Evolutionary conservation across 1,284 basidiomycete species (phyloP), one percentile per base, ranked within the genome.

Genomic region (Xerocomus nothofagi): DNA sequence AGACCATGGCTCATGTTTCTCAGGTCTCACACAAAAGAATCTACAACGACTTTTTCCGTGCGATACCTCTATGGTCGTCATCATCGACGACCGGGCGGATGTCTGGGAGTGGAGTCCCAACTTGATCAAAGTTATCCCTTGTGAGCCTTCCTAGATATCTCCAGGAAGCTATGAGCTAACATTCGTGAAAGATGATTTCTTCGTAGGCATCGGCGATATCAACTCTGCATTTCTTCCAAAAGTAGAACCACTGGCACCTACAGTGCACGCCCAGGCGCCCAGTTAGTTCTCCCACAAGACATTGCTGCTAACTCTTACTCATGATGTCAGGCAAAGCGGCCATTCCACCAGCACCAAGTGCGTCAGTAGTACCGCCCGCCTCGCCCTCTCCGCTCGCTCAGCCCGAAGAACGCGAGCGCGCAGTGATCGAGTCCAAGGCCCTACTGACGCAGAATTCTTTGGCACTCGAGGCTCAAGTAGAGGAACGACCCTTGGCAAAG

Each of bases 21-120:
- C 48, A 82, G 90, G 91, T 68, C 73, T 95, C 56, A 92, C 91
- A 3, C 87, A 93, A 66, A 99, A 99, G 73, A 93, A 86, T 62
- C 72, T 99, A 20, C 84, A 90, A 61, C 78, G 96, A 23, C 72
- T 99, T 33, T 99, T 99, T 65, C 96, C 96, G 1, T 92, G 90
- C 47, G 96, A 98, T 71, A 94, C 93, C 37, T 94, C 92, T 42
- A 99, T 98, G 96, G 96, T 98, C 1, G 96, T 98, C 55, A 91
- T 99, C 62, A 99, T 99, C 55, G 96, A 99, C 70, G 96, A 99
- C 71, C 84, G 96, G 27, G 91, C 93, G 2, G 96, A 99, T 65
- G 96, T 99, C 18, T 99, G 96, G 96, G 91, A 92, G 59, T 91
- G 91, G 82, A 87, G 88, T 61, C 93, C 95, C 0, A 98, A 99